Evolutionary conservation across 768 basidiomycete species (phyloP), one percentile per base, ranked within the genome.

Genomic region (Serendipita sp.): DNA sequence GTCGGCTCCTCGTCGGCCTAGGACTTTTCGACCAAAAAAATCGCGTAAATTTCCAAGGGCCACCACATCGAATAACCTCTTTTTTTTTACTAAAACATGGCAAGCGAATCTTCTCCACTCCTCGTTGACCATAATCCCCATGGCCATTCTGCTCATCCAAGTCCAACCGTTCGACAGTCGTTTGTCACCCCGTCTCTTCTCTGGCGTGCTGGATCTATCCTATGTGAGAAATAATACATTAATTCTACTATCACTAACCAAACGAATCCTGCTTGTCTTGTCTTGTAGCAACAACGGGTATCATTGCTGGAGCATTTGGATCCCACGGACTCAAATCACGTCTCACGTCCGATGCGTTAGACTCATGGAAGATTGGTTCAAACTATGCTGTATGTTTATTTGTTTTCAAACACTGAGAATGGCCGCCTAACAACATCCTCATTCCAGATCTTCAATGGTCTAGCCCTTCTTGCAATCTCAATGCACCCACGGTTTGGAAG

Each of bases 371-470:
- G 64, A 83, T 78, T 20, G 87, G 83, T 3, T 74, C 84, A 4
- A 74, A 75, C 64, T 88, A 87, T 70, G 77, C 81, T 67, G 85
- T 88, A 70, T 41, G 78, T 68, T 64, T 30, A 20, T 48, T 53
- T 38, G 56, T 41, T 50, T 22, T 14, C 22, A n/a, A n/a, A n/a
- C n/a, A n/a, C n/a, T 62, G 11, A 62, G 20, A 16, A 34, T 14
- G 31, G 42, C 53, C n/a, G n/a, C n/a, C n/a, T n/a, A n/a, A n/a
- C n/a, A n/a, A n/a, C n/a, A n/a, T n/a, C n/a, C n/a, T n/a, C n/a
- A n/a, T n/a, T n/a, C 28, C 31, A 88, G 86, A 74, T 86, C 42
- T 80, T 77, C 69, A 87, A 88, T 63, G 87, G 87, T 14, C 76
- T 89, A 11, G 83, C 78, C 0, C 72, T 88, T 62, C 71, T 88